A percentile compares a stretch with the other conserved stretches of the same genome.
phyloP scores from a whole-genome alignment of 2,329 filamentous ascomycete genomes.

The Iodosphaeria phyllophila region DNA sequence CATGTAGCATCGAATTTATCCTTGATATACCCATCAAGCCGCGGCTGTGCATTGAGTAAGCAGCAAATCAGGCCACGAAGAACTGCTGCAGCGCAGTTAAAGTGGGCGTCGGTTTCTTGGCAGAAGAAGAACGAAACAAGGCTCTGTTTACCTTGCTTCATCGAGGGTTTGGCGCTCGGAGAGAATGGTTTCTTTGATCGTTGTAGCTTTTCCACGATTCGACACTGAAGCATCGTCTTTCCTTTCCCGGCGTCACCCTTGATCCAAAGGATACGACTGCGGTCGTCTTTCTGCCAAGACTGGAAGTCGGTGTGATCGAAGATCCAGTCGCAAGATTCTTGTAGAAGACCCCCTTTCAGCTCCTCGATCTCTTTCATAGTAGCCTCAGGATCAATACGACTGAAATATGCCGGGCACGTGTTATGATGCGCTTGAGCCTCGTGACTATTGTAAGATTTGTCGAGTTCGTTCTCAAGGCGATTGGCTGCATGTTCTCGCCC shows the following conservation, averaged over 20 bases:
- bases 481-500: conserved; percentile 4
- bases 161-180: conserved; percentile 9
- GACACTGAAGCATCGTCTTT: conserved; percentile 16
- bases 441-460: too few relatives aligned
- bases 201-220: too few relatives aligned
- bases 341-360: conserved; percentile 9
- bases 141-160: conserved; percentile 1
- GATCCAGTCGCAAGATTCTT: conserved; percentile 15
- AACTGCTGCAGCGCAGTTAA: conserved; percentile 12
- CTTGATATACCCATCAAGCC: conserved; percentile 15
- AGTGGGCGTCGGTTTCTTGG: conserved; percentile 10
- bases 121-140: conserved; percentile 16
- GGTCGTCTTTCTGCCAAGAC: conserved; percentile 8
- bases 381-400: too few relatives aligned
- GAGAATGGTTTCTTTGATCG: too few relatives aligned
- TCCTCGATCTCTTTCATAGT: too few relatives aligned
- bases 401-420: too few relatives aligned
- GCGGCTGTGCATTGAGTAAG: conserved; percentile 9
- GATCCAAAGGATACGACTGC: conserved; percentile 8
- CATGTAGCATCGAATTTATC: conserved; percentile 13
- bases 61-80: conserved; percentile 14
- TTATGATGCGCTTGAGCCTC: too few relatives aligned
- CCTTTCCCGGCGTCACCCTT: conserved; percentile 17
- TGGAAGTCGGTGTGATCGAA: conserved; percentile 11
- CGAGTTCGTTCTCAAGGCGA: conserved; percentile 5